Evolutionary conservation across 2,329 filamentous ascomycete species (phyloP).

Genomic region (Parascedosporium putredinis): DNA sequence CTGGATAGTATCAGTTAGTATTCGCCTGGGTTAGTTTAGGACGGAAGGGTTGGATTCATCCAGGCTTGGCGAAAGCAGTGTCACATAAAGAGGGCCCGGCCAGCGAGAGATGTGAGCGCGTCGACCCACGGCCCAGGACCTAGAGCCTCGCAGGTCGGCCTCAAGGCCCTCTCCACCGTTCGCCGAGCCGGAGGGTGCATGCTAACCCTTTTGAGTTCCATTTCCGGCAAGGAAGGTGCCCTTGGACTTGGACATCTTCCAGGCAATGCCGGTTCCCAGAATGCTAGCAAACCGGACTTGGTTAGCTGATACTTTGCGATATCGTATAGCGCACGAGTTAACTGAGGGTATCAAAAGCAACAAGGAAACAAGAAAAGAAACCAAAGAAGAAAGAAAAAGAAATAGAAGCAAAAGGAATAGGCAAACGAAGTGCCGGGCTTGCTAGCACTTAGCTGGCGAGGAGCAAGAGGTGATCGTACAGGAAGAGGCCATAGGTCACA

Average conservation of each 20-base stretch:
- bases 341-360: neutral
- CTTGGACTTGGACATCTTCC: slow-evolving; percentile 53
- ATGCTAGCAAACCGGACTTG: slow-evolving; percentile 32
- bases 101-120: neutral
- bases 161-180: neutral
- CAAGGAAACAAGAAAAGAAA: too few relatives aligned
- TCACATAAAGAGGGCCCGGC: too few relatives aligned
- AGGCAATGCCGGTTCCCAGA: slow-evolving; percentile 50
- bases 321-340: neutral
- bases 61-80: neutral
- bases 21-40: neutral
- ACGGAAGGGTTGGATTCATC: neutral
- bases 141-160: neutral
- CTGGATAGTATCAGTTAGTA: slow-evolving; percentile 29
- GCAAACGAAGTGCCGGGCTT: too few relatives aligned
- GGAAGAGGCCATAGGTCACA: slow-evolving; percentile 64
- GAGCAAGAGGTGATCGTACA: slow-evolving; percentile 40
- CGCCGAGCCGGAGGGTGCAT: neutral
- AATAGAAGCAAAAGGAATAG: too few relatives aligned
- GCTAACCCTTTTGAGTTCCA: slow-evolving; percentile 73
- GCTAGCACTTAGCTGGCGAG: too few relatives aligned
- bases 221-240: slow-evolving; percentile 65
- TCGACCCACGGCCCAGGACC: too few relatives aligned
- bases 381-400: too few relatives aligned
- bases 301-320: slow-evolving; percentile 13